phyloP scores from a whole-genome alignment of 768 basidiomycete genomes.

The Termitomyces eurrhizus region DNA sequence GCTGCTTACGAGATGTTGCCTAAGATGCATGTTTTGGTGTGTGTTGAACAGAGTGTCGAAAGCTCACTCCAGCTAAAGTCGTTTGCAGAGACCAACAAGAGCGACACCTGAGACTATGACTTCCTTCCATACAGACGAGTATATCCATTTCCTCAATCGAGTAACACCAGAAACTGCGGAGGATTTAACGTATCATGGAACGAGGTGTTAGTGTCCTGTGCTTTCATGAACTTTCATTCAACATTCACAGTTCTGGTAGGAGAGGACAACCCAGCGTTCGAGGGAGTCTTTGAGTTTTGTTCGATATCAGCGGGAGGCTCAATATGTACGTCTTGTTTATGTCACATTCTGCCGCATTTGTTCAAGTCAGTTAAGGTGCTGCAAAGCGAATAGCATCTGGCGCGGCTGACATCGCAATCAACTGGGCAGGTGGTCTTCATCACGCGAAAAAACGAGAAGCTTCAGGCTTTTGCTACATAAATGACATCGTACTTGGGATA shows the following conservation, averaged over 20 bases:
- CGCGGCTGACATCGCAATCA: slow-evolving; percentile 88
- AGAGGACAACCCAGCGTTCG: slow-evolving; percentile 95
- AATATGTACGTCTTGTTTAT: slow-evolving; percentile 52
- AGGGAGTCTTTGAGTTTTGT: slow-evolving; percentile 96
- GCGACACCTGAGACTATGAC: slow-evolving; percentile 78
- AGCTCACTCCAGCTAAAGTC: not conserved
- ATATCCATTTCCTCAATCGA: slow-evolving; percentile 83
- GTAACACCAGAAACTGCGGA: slow-evolving; percentile 92
- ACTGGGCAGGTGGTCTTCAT: slow-evolving; percentile 98
- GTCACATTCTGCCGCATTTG: not conserved
- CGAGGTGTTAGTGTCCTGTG: slow-evolving; percentile 54
- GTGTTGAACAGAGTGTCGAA: slow-evolving; percentile 18
- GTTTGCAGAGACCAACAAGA: slow-evolving; percentile 58
- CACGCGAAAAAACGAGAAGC: slow-evolving; percentile 99
- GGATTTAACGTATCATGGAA: slow-evolving; percentile 79
- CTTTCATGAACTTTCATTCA: not conserved
- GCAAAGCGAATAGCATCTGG: slow-evolving; percentile 79
- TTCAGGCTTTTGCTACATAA: slow-evolving; percentile 98
- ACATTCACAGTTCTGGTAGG: slow-evolving; percentile 51
- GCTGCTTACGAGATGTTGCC: slow-evolving; percentile 88
- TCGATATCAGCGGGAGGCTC: slow-evolving; percentile 96
- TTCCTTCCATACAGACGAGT: slow-evolving; percentile 97
- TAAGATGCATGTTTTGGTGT: slow-evolving; percentile 88
- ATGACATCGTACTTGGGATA: slow-evolving; percentile 94
- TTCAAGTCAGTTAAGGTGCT: slow-evolving; percentile 47